A percentile compares a stretch with the other conserved stretches of the same genome.
Evolutionary conservation across 179 eudicot genomes (phyloP).

Genomic region (Heliamphora pulchella): DNA sequence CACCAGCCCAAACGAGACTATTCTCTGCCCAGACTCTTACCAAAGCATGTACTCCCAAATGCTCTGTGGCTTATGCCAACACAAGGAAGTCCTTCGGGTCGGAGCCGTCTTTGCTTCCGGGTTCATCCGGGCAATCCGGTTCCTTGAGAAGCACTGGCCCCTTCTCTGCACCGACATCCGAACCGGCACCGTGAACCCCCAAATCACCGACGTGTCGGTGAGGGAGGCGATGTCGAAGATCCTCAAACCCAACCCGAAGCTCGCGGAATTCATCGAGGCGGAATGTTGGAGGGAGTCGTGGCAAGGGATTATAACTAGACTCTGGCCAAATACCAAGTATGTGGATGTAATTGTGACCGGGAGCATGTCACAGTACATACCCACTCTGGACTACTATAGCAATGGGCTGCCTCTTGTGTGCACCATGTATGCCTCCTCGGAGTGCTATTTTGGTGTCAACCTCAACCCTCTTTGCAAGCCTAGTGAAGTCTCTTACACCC

Average conservation of each 20-base stretch:
- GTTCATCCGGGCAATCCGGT: slow-evolving; percentile 53
- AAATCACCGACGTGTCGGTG: slow-evolving; percentile 36
- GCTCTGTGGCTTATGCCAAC: slow-evolving; percentile 48
- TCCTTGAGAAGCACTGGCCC: slow-evolving; percentile 52
- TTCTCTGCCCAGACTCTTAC: slow-evolving; percentile 51
- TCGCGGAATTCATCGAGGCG: slow-evolving; percentile 45
- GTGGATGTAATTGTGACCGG: slow-evolving; percentile 68
- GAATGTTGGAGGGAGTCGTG: slow-evolving; percentile 48
- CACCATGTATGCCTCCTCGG: slow-evolving; percentile 68
- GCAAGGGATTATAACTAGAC: slow-evolving; percentile 55
- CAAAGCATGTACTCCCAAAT: slow-evolving; percentile 65
- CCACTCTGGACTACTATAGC: slow-evolving; percentile 58
- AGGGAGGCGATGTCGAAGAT: slow-evolving; percentile 34
- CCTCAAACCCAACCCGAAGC: slow-evolving; percentile 27
- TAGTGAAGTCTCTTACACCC: slow-evolving; percentile 51
- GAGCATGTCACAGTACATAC: slow-evolving; percentile 71
- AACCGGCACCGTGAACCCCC: slow-evolving; percentile 29
- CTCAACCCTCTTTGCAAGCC: slow-evolving; percentile 58
- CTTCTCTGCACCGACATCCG: slow-evolving; percentile 41
- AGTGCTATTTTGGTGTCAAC: slow-evolving; percentile 66
- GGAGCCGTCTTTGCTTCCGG: slow-evolving; percentile 60
- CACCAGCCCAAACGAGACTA: slow-evolving; percentile 56
- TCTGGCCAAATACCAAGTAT: slow-evolving; percentile 72
- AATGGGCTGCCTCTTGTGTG: slow-evolving; percentile 58
- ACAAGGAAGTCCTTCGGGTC: slow-evolving; percentile 44